These are phyloP conservation scores for Corymbia calophylla DNA, from an alignment of 441 rosid genomes.

Conservation along the genomic window DNA sequence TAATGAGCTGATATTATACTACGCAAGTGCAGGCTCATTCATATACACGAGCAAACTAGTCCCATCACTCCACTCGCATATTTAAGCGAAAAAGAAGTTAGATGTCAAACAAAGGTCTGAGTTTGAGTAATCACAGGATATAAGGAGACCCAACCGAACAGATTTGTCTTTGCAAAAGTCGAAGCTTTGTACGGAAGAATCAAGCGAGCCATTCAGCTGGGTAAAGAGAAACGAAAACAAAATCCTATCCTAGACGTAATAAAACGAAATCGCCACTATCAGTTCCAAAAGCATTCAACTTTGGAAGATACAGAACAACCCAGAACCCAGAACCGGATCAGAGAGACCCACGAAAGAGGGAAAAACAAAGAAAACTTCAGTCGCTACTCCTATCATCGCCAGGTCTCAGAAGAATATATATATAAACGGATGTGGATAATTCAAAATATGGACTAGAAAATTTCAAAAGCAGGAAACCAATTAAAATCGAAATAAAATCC, in stretches of 20 bases:
- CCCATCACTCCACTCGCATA: not conserved
- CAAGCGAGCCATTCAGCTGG: conserved; percentile 64
- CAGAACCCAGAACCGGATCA: conserved; percentile 18
- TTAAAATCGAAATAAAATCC: not conserved
- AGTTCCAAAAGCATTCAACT: not conserved
- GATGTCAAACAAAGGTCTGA: not conserved
- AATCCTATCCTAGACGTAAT: not conserved
- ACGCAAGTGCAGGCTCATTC: not conserved
- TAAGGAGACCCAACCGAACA: conserved; percentile 66
- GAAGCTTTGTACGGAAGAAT: conserved; percentile 74
- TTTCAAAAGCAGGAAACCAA: conserved; percentile 2
- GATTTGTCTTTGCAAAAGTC: conserved; percentile 52
- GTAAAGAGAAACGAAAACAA: not conserved
- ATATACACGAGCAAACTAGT: not conserved
- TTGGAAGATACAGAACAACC: conserved; percentile 2
- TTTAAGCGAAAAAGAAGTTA: not conserved
- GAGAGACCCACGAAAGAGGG: conserved; percentile 14
- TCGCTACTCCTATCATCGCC: not conserved
- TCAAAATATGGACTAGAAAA: conserved; percentile 48
- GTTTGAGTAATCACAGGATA: conserved; percentile 71
- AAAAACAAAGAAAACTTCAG: not conserved
- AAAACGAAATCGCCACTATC: not conserved
- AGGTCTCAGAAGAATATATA: conserved; percentile 11
- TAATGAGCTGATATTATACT: not conserved
- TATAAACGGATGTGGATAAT: conserved; percentile 35